A percentile compares a stretch with the other conserved stretches of the same genome.
Conservation (phyloP, 345 rosid genomes). For the Hypericum androsaemum region DNA sequence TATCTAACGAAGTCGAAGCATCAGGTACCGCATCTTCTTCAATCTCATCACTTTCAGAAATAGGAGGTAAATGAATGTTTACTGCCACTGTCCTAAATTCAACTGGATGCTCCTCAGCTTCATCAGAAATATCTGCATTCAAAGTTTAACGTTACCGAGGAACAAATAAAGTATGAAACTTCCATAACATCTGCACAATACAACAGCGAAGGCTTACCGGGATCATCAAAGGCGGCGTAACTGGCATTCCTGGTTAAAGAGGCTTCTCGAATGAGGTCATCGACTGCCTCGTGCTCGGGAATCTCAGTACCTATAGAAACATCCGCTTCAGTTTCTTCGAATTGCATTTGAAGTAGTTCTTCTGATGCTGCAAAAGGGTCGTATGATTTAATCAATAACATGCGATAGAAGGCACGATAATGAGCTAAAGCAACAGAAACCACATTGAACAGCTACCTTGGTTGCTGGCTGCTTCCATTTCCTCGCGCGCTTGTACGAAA, state of each 20-base stretch:
- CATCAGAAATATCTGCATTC: slow-evolving; percentile 17
- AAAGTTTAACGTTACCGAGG: no score
- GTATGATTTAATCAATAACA: background rate
- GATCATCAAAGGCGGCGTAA: slow-evolving; percentile 11
- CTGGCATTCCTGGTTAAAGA: slow-evolving; percentile 21
- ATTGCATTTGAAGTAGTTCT: slow-evolving; percentile 31
- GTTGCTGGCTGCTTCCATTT: slow-evolving; percentile 18
- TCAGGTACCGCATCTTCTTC: slow-evolving; percentile 62
- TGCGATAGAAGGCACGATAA: slow-evolving; percentile 2
- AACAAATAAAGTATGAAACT: background rate
- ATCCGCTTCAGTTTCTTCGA: slow-evolving; percentile 56
- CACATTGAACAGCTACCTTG: slow-evolving; percentile 32
- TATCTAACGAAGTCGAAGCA: slow-evolving; percentile 47
- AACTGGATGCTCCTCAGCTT: slow-evolving; percentile 30
- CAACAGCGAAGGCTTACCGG: slow-evolving; percentile 27
- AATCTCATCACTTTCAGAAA: slow-evolving; percentile 32
- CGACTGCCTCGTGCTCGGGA: slow-evolving; percentile 64
- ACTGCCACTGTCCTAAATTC: slow-evolving; percentile 36
- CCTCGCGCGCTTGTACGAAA: slow-evolving; percentile 4
- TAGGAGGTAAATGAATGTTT: slow-evolving; percentile 13
- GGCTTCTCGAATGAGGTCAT: slow-evolving; percentile 17
- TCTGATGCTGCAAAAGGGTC: slow-evolving; percentile 25
- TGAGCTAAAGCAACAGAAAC: background rate
- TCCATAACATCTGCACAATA: background rate
- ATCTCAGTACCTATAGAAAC: slow-evolving; percentile 80